Evolutionary conservation across 306 rosid genomes (phyloP).

Genomic region (Trifolium pratense): DNA sequence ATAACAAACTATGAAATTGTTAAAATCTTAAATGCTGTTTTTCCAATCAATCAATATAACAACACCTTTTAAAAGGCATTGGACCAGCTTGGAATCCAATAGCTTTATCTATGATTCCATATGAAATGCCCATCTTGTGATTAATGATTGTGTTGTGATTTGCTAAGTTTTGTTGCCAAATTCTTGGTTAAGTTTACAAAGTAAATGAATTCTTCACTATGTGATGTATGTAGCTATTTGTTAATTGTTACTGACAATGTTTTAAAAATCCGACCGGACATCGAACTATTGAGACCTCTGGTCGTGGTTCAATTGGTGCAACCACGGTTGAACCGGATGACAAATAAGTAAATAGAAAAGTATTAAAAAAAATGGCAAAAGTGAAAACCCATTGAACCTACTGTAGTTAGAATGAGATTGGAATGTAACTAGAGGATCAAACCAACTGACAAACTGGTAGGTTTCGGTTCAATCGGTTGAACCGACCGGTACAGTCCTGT

Average conservation of each 20-base stretch:
- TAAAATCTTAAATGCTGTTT: conserved; percentile 4
- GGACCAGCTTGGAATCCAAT: neutral
- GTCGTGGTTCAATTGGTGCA: neutral
- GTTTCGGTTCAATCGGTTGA: neutral
- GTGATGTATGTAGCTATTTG: conserved; percentile 8
- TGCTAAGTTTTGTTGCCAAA: conserved; percentile 11
- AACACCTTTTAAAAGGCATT: neutral
- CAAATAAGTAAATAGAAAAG: no score
- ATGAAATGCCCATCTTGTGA: neutral
- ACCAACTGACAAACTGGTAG: neutral
- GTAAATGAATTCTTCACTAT: conserved; percentile 10
- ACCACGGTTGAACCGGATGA: neutral
- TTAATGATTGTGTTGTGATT: conserved; percentile 27
- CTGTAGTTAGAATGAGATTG: neutral
- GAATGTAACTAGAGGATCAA: no score
- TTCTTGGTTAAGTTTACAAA: conserved; percentile 14
- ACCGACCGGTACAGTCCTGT: neutral
- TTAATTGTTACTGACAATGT: neutral
- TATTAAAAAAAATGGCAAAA: neutral
- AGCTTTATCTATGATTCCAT: conserved; percentile 15
- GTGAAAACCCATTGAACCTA: neutral
- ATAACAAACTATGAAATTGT: neutral
- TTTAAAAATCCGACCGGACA: neutral
- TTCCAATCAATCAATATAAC: neutral
- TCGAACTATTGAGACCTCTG: neutral